Percentiles rank a stretch among this genome's conserved stretches.
Conservation (phyloP, 2,329 filamentous ascomycete species). For the Fusarium sp. region DNA sequence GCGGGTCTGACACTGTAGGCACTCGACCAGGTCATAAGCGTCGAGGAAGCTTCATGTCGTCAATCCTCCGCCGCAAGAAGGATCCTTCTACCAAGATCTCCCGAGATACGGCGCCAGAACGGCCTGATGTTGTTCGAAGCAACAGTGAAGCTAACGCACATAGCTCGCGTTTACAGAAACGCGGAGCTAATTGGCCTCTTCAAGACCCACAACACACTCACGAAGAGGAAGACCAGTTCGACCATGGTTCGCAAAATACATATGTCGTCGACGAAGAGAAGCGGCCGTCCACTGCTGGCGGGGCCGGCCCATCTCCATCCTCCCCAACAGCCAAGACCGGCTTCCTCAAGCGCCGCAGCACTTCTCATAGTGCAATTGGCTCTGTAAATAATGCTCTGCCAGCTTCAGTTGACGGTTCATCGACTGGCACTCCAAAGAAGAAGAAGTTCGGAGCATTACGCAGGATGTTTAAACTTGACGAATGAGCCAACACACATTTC, state of each 20-base stretch:
- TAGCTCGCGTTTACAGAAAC: constrained; percentile 41
- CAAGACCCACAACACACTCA: constrained; percentile 47
- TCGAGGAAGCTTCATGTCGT: constrained; percentile 63
- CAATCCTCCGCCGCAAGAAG: constrained; percentile 70
- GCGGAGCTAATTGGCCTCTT: constrained; percentile 49
- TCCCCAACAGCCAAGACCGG: constrained; percentile 46
- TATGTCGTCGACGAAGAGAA: constrained; percentile 40
- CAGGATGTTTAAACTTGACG: constrained; percentile 67
- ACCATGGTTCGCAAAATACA: constrained; percentile 40
- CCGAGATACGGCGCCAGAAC: constrained; percentile 65
- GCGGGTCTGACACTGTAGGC: constrained; percentile 28
- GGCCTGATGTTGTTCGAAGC: constrained; percentile 59
- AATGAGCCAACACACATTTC: constrained; percentile 46
- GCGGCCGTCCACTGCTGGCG: constrained; percentile 50
- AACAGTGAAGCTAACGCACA: constrained; percentile 45
- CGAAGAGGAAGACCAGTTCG: constrained; percentile 43
- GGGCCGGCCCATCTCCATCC: constrained; percentile 35
- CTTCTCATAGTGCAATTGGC: constrained; percentile 47
- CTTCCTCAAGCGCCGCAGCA: constrained; percentile 51
- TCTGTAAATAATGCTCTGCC: constrained; percentile 10
- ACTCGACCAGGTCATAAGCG: constrained; percentile 48
- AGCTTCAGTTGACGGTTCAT: constrained; percentile 23
- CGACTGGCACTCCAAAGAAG: constrained; percentile 52
- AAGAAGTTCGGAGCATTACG: constrained; percentile 76
- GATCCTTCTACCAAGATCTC: constrained; percentile 61